Evolutionary conservation across 441 rosid species (phyloP), one percentile per base, ranked within the genome.

Genomic region (Populus hybrid): DNA sequence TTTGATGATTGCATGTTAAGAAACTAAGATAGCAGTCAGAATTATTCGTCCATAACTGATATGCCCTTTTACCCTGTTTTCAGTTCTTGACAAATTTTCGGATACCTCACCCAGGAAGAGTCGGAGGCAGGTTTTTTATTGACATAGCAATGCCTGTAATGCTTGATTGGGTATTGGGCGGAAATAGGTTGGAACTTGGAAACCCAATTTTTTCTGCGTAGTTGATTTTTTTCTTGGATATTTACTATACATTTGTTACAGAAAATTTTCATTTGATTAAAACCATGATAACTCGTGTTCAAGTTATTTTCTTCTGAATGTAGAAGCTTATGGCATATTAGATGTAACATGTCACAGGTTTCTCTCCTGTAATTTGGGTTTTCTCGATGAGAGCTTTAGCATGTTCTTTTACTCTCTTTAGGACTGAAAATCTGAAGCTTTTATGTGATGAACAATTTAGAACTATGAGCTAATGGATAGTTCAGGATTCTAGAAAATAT

Each of bases 121-220:
- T 94, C 45, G 93, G 92, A 78, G 97, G 97, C 56, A 90, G 94
- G 85, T 87, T 94, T 83, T 91, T 94, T 75, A 86, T 95, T 31
- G 91, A 90, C 78, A 64, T 89, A 20, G 93, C 88, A 23, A 95
- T 95, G 98, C 97, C 98, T 36, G 50, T 89, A 75, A 93, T 92
- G 95, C 92, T 93, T 78, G 84, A 74, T 74, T 96, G 98, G 99
- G 95, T 96, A 71, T 86, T 96, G 76, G 97, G 97, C 64, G 98
- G 97, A 59, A 93, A 94, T 88, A 96, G 98, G 98, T 94, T 74
- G 79, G 85, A 74, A 81, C 74, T 80, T 28, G 42, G 18, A 33
- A n/a, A 24, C 70, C 21, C 16, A 65, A 1, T 69, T 69, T 72
- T 38, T 59, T 70, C 24, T 18, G 45, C 14, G 5, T 21, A n/a